These are phyloP conservation scores for Cupressus sempervirens DNA, from an alignment of 75 land plant species.

Conservation along the genomic window DNA sequence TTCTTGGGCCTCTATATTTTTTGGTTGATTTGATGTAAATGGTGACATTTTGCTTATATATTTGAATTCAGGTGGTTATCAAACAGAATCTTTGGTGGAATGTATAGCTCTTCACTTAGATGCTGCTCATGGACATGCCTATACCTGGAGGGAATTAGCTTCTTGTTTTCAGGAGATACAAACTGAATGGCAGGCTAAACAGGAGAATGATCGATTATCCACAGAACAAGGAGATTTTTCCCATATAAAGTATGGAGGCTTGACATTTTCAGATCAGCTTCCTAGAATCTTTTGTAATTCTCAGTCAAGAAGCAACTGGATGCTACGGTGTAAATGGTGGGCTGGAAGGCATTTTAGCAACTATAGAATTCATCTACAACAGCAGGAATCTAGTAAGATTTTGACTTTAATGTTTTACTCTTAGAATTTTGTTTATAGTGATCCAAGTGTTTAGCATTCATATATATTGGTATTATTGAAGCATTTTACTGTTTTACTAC, in stretches of 20 bases:
- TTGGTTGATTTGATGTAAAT: neutral
- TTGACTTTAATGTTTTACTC: neutral
- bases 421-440: neutral
- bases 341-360: constrained; percentile 7
- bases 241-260: neutral
- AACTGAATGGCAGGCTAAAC: neutral
- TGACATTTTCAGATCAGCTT: constrained; percentile 2
- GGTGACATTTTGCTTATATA: neutral
- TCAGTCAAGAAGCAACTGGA: neutral
- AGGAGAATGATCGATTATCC: constrained; percentile 2
- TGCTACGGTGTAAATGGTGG: constrained; percentile 10
- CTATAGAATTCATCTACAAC: neutral
- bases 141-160: constrained; percentile 10
- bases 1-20: neutral
- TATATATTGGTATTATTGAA: neutral
- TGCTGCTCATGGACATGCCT: neutral
- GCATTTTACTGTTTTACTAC: neutral
- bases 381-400: constrained; percentile 5
- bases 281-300: neutral
- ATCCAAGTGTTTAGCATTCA: neutral
- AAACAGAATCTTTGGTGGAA: constrained; percentile 2
- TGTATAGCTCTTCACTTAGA: constrained; percentile 9
- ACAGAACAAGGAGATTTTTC: constrained; percentile 2
- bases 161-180: constrained; percentile 6
- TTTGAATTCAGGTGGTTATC: constrained; percentile 6